Percentiles rank a stretch among this genome's conserved stretches.
phyloP scores from a whole-genome alignment of 345 rosid species.

The Reutealis trisperma region DNA sequence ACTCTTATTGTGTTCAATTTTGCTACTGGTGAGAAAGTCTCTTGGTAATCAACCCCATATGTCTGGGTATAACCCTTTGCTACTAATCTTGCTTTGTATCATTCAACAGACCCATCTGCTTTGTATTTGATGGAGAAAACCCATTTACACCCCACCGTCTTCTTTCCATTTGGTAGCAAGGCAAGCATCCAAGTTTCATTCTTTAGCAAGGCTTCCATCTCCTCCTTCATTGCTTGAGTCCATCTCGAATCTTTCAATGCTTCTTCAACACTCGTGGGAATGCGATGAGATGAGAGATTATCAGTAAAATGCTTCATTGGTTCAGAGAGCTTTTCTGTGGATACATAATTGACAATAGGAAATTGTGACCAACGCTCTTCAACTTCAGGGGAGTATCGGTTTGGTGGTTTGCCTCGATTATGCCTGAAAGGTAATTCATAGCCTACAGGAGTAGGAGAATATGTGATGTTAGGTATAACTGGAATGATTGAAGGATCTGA shows the following conservation, averaged over 20 bases:
- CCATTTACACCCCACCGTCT: not conserved
- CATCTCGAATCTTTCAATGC: not conserved
- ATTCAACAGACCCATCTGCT: not conserved
- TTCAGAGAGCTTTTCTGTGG: not conserved
- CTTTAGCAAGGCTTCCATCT: not conserved
- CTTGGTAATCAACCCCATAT: not conserved
- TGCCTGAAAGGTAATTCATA: not conserved
- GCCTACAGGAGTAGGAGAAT: not conserved
- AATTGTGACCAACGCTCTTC: not conserved
- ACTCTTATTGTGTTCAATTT: not conserved
- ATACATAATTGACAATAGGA: not conserved
- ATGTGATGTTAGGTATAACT: too few species aligned
- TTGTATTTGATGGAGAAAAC: too few species aligned
- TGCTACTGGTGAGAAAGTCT: not conserved
- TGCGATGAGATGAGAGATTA: not conserved
- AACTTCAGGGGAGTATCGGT: not conserved
- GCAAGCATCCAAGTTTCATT: not conserved
- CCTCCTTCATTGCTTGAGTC: not conserved
- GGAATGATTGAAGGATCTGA: too few species aligned
- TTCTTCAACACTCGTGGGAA: not conserved
- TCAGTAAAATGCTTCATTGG: not conserved
- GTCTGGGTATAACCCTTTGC: not conserved
- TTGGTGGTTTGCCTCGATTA: slow-evolving; percentile 10
- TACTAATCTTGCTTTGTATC: not conserved
- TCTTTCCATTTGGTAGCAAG: not conserved